phyloP scores from a whole-genome alignment of 2,329 filamentous ascomycete genomes.

The Aspergillus alliaceus region DNA sequence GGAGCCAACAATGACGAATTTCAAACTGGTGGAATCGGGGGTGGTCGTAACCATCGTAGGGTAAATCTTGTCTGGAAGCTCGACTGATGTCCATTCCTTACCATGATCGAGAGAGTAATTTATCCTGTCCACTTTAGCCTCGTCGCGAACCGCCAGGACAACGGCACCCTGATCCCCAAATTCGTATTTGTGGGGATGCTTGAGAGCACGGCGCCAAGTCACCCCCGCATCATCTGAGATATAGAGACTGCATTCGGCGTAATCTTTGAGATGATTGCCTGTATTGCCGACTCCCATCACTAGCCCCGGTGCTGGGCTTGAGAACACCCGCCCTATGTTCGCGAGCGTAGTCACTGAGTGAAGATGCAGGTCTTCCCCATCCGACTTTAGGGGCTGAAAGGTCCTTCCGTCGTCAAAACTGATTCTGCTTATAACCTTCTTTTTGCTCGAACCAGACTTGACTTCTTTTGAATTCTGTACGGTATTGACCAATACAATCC shows the following conservation, averaged over 20 bases:
- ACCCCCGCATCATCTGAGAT: constrained; percentile 89
- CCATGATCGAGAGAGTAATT: constrained; percentile 90
- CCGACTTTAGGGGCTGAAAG: constrained; percentile 71
- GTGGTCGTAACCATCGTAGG: constrained; percentile 80
- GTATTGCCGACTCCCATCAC: constrained; percentile 94
- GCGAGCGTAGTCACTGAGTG: constrained; percentile 86
- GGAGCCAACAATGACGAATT: constrained; percentile 75
- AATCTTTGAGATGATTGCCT: constrained; percentile 69
- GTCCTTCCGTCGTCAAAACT: constrained; percentile 94
- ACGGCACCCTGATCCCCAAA: constrained; percentile 93
- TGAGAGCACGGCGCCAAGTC: constrained; percentile 71
- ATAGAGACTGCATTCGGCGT: constrained; percentile 74
- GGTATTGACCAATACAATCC: constrained; percentile 84
- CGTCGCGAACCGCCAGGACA: constrained; percentile 76
- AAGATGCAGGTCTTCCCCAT: constrained; percentile 71
- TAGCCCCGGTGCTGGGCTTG: constrained; percentile 87
- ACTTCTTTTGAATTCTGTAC: constrained; percentile 85
- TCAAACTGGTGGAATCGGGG: constrained; percentile 87
- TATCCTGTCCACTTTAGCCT: constrained; percentile 57
- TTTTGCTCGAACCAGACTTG: constrained; percentile 58
- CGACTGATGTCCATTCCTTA: constrained; percentile 72
- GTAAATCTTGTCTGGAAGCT: constrained; percentile 69
- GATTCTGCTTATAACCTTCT: constrained; percentile 72
- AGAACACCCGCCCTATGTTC: constrained; percentile 85
- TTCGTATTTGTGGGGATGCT: constrained; percentile 91